phyloP scores from a whole-genome alignment of 768 basidiomycete species.

The Leucosporidium yakuticum region DNA sequence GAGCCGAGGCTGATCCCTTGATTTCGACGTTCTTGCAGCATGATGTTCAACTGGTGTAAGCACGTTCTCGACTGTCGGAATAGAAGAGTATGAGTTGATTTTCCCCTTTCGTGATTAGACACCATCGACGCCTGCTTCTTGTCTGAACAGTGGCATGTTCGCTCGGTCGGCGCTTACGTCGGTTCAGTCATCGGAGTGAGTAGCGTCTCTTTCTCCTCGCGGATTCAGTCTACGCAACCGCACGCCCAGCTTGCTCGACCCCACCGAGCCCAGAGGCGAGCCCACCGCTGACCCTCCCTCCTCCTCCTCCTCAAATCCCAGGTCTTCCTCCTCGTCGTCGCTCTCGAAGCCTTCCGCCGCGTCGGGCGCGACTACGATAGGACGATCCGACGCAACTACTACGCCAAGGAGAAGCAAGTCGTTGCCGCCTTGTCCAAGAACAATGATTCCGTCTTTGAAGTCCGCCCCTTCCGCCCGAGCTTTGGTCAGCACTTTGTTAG shows the following conservation, averaged over 20 bases:
- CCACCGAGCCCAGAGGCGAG: too few relatives aligned
- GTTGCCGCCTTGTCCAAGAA: constrained; percentile 11
- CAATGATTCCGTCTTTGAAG: background rate
- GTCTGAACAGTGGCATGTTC: constrained; percentile 40
- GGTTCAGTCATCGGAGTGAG: constrained; percentile 41
- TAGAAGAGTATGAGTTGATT: too few relatives aligned
- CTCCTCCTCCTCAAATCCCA: too few relatives aligned
- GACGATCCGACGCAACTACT: constrained; percentile 33
- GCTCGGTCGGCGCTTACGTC: constrained; percentile 39
- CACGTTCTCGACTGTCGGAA: too few relatives aligned
- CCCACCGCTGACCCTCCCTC: too few relatives aligned
- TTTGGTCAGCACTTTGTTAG: constrained; percentile 41
- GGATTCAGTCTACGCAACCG: background rate
- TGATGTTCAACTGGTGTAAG: too few relatives aligned
- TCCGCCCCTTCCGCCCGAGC: constrained; percentile 8
- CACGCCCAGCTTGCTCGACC: too few relatives aligned
- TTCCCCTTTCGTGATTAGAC: background rate
- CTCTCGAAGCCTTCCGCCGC: constrained; percentile 42
- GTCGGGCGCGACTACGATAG: constrained; percentile 43
- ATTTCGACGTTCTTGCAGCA: too few relatives aligned
- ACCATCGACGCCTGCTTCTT: constrained; percentile 41
- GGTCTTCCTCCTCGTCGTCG: constrained; percentile 43
- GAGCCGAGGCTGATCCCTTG: too few relatives aligned
- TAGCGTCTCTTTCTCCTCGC: background rate
- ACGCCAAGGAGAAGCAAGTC: constrained; percentile 8